Evolutionary conservation across 2,329 filamentous ascomycete species (phyloP), one percentile per base, ranked within the genome.

Genomic region (Ilyonectria mors-panacis): DNA sequence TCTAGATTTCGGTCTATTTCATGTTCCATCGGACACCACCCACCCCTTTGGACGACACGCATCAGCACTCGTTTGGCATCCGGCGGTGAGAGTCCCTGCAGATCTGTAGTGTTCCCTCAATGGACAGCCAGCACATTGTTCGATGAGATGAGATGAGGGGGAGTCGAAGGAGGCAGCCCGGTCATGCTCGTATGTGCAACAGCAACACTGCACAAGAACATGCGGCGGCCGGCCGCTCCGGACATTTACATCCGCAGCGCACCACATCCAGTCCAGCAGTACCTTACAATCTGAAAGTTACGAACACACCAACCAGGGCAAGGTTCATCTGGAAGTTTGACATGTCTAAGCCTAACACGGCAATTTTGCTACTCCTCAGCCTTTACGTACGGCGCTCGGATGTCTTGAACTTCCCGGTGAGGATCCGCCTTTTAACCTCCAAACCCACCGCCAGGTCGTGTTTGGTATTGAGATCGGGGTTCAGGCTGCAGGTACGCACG

Each of bases 11-110:
- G 50, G 30, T 53, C 50, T n/a, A 53, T 53, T 60, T 66, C 70
- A 73, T 61, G 69, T 44, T 66, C 28, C 58, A 69, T 72, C 70
- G 55, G 51, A 45, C 67, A 61, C 73, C 71, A 58, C 65, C 66
- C 73, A 71, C 63, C 65, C 71, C 68, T 62, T 68, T 42, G 39
- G 51, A 42, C 37, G 45, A 63, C 73, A 66, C 68, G 51, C 73
- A 69, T 67, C 64, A 28, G 53, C 60, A 33, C 54, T 28, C 21
- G 35, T 30, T 6, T 64, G 17, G 17, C 57, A 65, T 67, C 69
- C 67, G 70, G 73, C 73, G 73, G 73, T 75, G 73, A 75, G 65
- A 59, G 50, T 30, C 51, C 57, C 60, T 30, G 59, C 53, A 48
- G 63, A 58, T 61, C 55, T 48, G 55, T 54, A 63, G 48, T 56